These are phyloP conservation scores for Eutypella sp. DNA, from an alignment of 2,329 filamentous ascomycete genomes.

Conservation along the genomic window DNA sequence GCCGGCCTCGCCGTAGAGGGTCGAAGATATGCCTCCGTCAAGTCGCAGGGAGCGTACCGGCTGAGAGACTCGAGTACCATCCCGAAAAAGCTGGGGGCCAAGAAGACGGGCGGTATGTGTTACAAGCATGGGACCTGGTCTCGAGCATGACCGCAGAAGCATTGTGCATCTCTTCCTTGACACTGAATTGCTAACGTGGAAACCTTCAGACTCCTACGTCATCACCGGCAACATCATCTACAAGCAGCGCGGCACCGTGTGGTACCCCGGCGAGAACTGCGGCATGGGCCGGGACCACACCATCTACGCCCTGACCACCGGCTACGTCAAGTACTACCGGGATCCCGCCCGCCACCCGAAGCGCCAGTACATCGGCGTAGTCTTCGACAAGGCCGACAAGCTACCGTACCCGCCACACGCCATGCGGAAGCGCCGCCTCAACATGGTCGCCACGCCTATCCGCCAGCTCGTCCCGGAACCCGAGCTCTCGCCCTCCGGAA, in stretches of 20 bases:
- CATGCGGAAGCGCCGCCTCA: conserved; percentile 68
- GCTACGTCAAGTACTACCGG: conserved; percentile 96
- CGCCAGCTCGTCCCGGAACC: conserved; percentile 28
- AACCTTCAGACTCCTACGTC: conserved; percentile 74
- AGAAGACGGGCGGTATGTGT: conserved; percentile 78
- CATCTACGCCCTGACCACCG: conserved; percentile 77
- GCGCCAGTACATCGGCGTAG: conserved; percentile 90
- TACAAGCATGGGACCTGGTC: no score
- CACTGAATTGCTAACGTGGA: conserved; percentile 4
- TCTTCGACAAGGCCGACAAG: conserved; percentile 74
- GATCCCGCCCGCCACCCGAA: conserved; percentile 79
- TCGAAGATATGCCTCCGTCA: conserved; percentile 53
- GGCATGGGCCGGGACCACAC: conserved; percentile 95
- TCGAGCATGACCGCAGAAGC: neutral
- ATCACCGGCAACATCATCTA: conserved; percentile 97
- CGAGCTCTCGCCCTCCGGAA: conserved; percentile 44
- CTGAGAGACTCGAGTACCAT: conserved; percentile 54
- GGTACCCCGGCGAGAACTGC: conserved; percentile 94
- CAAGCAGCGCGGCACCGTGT: conserved; percentile 89
- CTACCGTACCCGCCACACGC: conserved; percentile 74
- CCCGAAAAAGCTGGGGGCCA: conserved; percentile 85
- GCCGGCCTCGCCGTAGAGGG: conserved; percentile 43
- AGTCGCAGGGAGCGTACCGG: conserved; percentile 66
- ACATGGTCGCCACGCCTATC: conserved; percentile 58
- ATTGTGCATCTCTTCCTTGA: neutral